phyloP scores from a whole-genome alignment of 257 asterid genomes.

The Solanum megistacrolobum region DNA sequence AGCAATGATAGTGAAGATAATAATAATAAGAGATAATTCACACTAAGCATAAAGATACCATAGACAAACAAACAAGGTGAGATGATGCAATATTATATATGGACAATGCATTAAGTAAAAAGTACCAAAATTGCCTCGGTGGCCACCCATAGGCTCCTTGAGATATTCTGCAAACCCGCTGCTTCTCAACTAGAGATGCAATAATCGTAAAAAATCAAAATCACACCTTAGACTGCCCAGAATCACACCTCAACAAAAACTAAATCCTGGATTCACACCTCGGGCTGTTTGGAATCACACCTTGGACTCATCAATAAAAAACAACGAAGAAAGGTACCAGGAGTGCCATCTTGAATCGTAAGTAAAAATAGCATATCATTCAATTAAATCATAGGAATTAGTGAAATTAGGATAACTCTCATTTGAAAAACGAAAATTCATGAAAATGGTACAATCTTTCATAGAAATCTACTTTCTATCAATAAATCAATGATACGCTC shows the following conservation, averaged over 20 bases:
- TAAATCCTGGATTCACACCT: too few species aligned
- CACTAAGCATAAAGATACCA: background rate
- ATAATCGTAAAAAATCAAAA: too few species aligned
- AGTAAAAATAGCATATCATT: background rate
- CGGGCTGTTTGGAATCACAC: background rate
- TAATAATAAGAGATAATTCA: too few species aligned
- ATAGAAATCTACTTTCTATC: too few species aligned
- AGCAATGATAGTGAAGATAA: too few species aligned
- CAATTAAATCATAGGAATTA: background rate
- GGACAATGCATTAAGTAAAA: background rate
- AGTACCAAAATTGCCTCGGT: background rate
- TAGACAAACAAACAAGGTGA: background rate
- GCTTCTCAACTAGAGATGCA: background rate
- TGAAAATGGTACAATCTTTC: background rate
- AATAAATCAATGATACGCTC: background rate
- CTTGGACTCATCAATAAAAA: background rate
- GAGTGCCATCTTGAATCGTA: background rate
- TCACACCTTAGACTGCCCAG: too few species aligned
- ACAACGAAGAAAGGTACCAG: background rate
- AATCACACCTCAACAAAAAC: too few species aligned
- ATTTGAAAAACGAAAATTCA: background rate
- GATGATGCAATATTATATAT: background rate
- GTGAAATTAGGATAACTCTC: background rate
- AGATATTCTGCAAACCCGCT: background rate
- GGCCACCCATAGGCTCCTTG: background rate